phyloP scores from a whole-genome alignment of 768 basidiomycete species.

The Termitomyces sp. region DNA sequence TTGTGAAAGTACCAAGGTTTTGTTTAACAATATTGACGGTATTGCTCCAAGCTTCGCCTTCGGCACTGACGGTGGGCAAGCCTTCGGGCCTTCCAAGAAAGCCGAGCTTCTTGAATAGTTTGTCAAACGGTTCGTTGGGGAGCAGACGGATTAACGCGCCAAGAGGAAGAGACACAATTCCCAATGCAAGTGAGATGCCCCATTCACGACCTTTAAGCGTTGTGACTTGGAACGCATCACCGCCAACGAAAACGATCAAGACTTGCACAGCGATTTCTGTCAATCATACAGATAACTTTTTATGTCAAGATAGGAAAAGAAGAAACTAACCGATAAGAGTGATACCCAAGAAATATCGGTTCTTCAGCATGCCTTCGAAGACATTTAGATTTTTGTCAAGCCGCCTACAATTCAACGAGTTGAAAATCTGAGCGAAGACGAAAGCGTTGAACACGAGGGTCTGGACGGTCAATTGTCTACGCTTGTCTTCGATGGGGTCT shows the following conservation, averaged over 20 bases:
- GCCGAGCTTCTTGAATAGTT: constrained; percentile 37
- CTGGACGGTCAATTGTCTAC: constrained; percentile 50
- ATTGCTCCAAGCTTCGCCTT: constrained; percentile 65
- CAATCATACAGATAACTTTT: not conserved
- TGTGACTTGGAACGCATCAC: constrained; percentile 87
- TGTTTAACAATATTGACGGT: constrained; percentile 83
- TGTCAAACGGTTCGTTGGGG: constrained; percentile 78
- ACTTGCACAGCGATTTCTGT: constrained; percentile 85
- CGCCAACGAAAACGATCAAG: constrained; percentile 87
- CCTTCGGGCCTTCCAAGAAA: constrained; percentile 61
- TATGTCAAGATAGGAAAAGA: constrained; percentile 17
- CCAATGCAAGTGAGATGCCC: constrained; percentile 89
- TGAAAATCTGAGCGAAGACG: constrained; percentile 97
- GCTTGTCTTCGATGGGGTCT: constrained; percentile 22
- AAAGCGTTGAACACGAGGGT: constrained; percentile 98
- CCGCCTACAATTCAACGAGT: constrained; percentile 87
- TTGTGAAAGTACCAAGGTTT: constrained; percentile 78
- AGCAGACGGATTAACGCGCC: constrained; percentile 76
- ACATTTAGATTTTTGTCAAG: constrained; percentile 86
- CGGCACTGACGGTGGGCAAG: constrained; percentile 59
- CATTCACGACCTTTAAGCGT: constrained; percentile 79
- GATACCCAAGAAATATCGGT: constrained; percentile 81
- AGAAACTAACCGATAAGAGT: constrained; percentile 73
- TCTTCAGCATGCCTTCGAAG: constrained; percentile 74
- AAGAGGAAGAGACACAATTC: constrained; percentile 82